Evolutionary conservation across 2,329 filamentous ascomycete genomes (phyloP).

Genomic region (Triangularia verruculosa): DNA sequence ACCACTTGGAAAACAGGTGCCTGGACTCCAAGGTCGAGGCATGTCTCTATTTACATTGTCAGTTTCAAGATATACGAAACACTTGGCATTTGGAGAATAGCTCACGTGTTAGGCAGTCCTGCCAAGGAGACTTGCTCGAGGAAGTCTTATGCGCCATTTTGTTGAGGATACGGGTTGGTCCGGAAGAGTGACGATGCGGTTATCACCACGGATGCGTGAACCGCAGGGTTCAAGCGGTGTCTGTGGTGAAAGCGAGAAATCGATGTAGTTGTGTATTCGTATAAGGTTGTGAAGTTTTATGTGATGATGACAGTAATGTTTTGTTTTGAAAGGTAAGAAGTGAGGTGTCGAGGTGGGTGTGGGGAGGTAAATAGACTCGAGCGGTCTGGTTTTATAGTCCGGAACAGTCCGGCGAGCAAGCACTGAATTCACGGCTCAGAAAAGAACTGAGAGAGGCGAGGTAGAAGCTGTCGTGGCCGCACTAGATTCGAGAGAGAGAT

Average conservation of each 20-base stretch:
- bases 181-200: neutral
- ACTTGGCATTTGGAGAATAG: neutral
- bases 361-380: neutral
- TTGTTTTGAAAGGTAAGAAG: neutral
- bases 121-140: neutral
- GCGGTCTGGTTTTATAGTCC: constrained; percentile 2
- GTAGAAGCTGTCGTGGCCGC: neutral
- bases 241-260: neutral
- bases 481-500: neutral
- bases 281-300: neutral
- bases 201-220: neutral
- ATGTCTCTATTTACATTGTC: constrained; percentile 29
- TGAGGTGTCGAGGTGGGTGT: neutral
- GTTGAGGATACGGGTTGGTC: neutral
- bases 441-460: constrained; percentile 10
- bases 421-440: constrained; percentile 22
- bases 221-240: neutral
- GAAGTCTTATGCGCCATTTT: constrained; percentile 14
- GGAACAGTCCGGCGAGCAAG: neutral
- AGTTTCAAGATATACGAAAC: constrained; percentile 2
- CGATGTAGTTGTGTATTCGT: neutral
- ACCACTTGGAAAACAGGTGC: constrained; percentile 34
- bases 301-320: neutral
- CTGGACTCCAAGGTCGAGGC: constrained; percentile 31
- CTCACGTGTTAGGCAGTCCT: neutral